Conservation (phyloP, 2,329 filamentous ascomycete species). For the Diplodia corticola region DNA sequence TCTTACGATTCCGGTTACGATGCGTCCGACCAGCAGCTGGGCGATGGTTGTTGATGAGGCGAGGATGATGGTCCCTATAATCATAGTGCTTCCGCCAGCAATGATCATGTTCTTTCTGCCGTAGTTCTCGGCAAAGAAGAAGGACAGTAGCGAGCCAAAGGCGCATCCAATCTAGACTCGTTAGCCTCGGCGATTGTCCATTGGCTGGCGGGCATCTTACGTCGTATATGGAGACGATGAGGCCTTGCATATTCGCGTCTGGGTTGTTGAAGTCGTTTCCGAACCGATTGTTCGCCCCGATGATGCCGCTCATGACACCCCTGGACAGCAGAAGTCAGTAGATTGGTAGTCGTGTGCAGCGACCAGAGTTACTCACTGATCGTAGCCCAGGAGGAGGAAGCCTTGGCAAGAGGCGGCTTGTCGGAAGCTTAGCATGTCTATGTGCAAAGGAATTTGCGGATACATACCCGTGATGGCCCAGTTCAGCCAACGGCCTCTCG, state of each 20-base stretch:
- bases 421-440: slow-evolving; percentile 17
- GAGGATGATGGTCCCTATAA: slow-evolving; percentile 41
- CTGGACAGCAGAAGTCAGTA: slow-evolving; percentile 14
- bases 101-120: slow-evolving; percentile 33
- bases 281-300: slow-evolving; percentile 45
- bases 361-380: slow-evolving; percentile 29
- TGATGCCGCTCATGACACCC: slow-evolving; percentile 37
- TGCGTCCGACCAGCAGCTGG: slow-evolving; percentile 41
- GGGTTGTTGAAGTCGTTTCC: slow-evolving; percentile 42
- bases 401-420: slow-evolving; percentile 27
- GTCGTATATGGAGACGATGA: slow-evolving; percentile 38
- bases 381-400: slow-evolving; percentile 30
- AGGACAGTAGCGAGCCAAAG: slow-evolving; percentile 30
- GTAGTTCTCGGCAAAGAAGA: slow-evolving; percentile 31
- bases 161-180: slow-evolving; percentile 32
- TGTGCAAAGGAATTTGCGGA: not conserved
- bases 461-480: slow-evolving; percentile 20
- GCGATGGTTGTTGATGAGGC: slow-evolving; percentile 40
- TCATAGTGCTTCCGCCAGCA: slow-evolving; percentile 37
- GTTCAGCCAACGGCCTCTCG: slow-evolving; percentile 5
- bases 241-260: slow-evolving; percentile 40
- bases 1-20: slow-evolving; percentile 44
- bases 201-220: slow-evolving; percentile 33
- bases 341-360: not conserved
- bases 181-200: slow-evolving; percentile 32